Base-by-base conservation (phyloP, 495 filamentous ascomycete species). In the Sphaerosporella brunnea region DNA sequence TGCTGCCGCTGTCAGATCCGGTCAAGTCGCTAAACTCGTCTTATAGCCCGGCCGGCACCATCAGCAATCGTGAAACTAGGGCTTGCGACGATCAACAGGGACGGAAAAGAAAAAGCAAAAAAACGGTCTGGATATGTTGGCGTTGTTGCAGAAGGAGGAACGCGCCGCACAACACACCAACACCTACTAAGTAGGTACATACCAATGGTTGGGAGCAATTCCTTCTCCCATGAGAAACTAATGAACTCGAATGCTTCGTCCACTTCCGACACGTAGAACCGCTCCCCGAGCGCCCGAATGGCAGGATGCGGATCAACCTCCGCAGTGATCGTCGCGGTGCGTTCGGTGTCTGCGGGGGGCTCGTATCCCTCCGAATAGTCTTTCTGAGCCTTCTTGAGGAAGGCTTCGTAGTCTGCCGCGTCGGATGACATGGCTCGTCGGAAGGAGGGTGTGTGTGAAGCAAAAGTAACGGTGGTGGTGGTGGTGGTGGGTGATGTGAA, bases 231-330 rank as follows among this genome's bases (percentile, higher is more conserved):
- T 47, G 58, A 58, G 51, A 80, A 54, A 21, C 65, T 66, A 18
- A 82, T 72, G 1, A 72, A 69, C 58, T 78, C 74, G 56, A 80
- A 82, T 7, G 74, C 73, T 64, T 79, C 75, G 52, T 82, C 78
- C 2, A 73, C 66, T 19, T 82, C 78, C 15, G 74, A 78, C 13
- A 68, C 53, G 53, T 77, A 80, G 56, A 66, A 72, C 30, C 53
- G 51, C 30, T 53, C 53, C 2, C 34, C 47, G 26, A 58, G 55
- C 11, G 50, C 53, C 2, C 24, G 37, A 16, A 57, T 30, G 23
- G 53, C 55, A 7, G 55, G 50, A 21, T 57, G 53, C 2, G 41
- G 49, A 13, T 44, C 34, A n/a, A n/a, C n/a, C n/a, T n/a, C n/a
- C n/a, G n/a, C 3, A 16, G 15, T 23, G 30, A 16, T 19, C 40